Conservation (phyloP, 495 filamentous ascomycete genomes). For the Penicillium cinerascens region DNA sequence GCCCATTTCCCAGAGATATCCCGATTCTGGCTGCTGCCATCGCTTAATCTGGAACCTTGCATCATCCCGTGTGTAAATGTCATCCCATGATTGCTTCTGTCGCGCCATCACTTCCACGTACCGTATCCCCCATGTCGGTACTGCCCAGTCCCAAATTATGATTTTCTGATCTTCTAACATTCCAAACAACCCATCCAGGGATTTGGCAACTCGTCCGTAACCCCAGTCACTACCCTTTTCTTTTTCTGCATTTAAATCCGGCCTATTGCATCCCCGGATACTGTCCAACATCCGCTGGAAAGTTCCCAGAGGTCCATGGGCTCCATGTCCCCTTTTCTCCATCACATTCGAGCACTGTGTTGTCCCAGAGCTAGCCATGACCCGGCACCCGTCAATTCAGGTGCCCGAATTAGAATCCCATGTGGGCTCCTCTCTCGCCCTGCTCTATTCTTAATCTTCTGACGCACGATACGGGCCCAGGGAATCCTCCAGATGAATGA, state of each 20-base stretch:
- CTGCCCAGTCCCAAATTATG: neutral
- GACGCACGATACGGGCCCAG: neutral
- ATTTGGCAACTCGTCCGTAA: neutral
- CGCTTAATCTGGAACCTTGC: neutral
- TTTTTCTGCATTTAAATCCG: slow-evolving; percentile 7
- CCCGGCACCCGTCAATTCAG: no score
- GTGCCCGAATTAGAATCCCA: neutral
- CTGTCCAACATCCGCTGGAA: slow-evolving; percentile 1
- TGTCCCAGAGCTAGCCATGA: slow-evolving; percentile 1
- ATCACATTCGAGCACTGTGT: neutral
- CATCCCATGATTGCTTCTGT: slow-evolving; percentile 8
- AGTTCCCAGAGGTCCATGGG: slow-evolving; percentile 7
- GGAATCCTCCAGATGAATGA: neutral
- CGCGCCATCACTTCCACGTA: neutral
- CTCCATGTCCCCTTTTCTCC: neutral
- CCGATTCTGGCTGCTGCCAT: neutral
- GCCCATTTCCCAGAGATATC: neutral
- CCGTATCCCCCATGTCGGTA: neutral
- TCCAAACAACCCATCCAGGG: no score
- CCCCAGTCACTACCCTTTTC: neutral
- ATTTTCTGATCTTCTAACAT: no score
- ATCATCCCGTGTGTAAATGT: neutral
- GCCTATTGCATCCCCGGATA: slow-evolving; percentile 17
- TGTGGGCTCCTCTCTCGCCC: neutral
- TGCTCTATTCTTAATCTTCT: neutral